Evolutionary conservation across 2,329 filamentous ascomycete genomes (phyloP).

Genomic region (Scedosporium aurantiacum): DNA sequence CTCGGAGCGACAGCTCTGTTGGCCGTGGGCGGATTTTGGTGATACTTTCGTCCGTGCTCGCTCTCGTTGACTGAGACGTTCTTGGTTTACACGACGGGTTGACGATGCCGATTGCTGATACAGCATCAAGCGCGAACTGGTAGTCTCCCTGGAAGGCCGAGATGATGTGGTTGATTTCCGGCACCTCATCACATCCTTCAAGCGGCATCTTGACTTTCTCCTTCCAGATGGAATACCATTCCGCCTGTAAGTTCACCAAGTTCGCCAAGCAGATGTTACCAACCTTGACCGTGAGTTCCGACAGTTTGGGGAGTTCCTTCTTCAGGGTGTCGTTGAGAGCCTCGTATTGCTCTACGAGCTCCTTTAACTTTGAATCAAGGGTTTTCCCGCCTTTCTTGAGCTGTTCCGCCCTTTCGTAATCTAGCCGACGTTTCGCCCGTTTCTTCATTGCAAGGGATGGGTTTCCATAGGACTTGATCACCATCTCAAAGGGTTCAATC

Average conservation of each 20-base stretch:
- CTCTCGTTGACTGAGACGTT: slow-evolving; percentile 47
- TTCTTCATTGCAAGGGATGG: slow-evolving; percentile 89
- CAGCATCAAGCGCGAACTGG: slow-evolving; percentile 60
- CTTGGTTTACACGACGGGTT: slow-evolving; percentile 58
- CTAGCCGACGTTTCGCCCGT: slow-evolving; percentile 80
- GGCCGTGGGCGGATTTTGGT: slow-evolving; percentile 38
- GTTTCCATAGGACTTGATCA: slow-evolving; percentile 71
- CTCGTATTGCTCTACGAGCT: slow-evolving; percentile 79
- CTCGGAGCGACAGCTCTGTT: slow-evolving; percentile 37
- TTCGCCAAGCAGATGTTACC: slow-evolving; percentile 74
- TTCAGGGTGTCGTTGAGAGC: slow-evolving; percentile 89
- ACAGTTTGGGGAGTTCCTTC: slow-evolving; percentile 79
- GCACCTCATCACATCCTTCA: slow-evolving; percentile 48
- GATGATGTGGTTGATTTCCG: slow-evolving; percentile 62
- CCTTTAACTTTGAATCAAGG: slow-evolving; percentile 71
- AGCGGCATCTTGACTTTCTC: slow-evolving; percentile 71
- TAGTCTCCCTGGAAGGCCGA: slow-evolving; percentile 71
- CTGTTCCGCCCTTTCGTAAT: slow-evolving; percentile 73
- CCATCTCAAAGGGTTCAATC: slow-evolving; percentile 69
- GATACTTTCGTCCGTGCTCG: slow-evolving; percentile 39
- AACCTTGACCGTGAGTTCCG: slow-evolving; percentile 67
- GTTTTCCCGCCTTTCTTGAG: slow-evolving; percentile 74
- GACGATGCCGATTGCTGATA: slow-evolving; percentile 63
- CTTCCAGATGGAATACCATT: slow-evolving; percentile 76
- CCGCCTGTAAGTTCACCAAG: slow-evolving; percentile 72